Conservation (phyloP, 202 grass and related monocot species). For the Dendrocalamus latiflorus region DNA sequence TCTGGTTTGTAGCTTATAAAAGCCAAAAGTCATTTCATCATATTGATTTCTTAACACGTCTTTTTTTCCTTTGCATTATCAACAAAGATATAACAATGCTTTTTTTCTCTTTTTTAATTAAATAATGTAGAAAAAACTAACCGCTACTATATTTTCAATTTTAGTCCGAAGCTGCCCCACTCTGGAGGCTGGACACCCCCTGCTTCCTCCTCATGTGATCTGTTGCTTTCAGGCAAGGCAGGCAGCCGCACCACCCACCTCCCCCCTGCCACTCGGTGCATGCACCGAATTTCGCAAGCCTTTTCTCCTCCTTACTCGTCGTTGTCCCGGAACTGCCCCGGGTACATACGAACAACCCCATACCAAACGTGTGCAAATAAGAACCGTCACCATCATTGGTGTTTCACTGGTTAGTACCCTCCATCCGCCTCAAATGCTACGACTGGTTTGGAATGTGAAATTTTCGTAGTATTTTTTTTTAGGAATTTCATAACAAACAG, state of each 20-base stretch:
- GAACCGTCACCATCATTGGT: neutral
- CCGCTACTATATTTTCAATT: no score
- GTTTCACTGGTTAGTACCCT: neutral
- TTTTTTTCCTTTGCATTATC: no score
- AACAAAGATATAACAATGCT: no score
- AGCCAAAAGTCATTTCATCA: no score
- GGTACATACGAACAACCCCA: no score
- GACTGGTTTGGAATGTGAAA: neutral
- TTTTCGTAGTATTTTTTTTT: neutral
- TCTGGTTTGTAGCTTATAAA: no score
- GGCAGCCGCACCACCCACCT: neutral
- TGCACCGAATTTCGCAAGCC: neutral
- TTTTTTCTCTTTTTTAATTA: no score
- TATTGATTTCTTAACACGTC: no score
- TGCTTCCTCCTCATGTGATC: neutral
- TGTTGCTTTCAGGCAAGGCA: conserved; percentile 15
- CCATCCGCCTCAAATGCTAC: neutral
- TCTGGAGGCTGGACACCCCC: no score
- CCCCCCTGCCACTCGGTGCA: neutral
- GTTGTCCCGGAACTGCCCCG: neutral
- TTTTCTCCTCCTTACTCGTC: neutral
- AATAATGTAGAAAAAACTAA: no score
- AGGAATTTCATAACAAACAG: neutral
- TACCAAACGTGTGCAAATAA: neutral
- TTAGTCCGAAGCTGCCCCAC: no score